A percentile compares a stretch with the other conserved stretches of the same genome.
Evolutionary conservation across 2,329 filamentous ascomycete genomes (phyloP).

Genomic region (Phyllosticta citrichinensis): DNA sequence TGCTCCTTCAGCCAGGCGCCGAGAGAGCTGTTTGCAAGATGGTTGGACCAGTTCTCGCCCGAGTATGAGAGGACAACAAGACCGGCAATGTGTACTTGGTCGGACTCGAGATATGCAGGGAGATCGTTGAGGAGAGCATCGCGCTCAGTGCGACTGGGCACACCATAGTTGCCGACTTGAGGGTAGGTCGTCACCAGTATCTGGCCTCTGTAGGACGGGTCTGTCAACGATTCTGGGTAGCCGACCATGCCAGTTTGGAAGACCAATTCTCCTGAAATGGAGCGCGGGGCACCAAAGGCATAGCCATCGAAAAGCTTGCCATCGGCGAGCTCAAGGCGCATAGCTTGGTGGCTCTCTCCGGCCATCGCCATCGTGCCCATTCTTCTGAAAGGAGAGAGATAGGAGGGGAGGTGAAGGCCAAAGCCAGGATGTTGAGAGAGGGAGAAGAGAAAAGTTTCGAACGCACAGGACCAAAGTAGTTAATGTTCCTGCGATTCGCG

Average conservation of each 20-base stretch:
- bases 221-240: constrained; percentile 87
- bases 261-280: constrained; percentile 90
- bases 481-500: not conserved
- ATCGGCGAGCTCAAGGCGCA: constrained; percentile 89
- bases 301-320: constrained; percentile 85
- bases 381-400: constrained; percentile 1
- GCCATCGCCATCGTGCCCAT: constrained; percentile 7
- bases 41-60: constrained; percentile 92
- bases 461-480: not conserved
- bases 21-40: constrained; percentile 80
- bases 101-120: constrained; percentile 87
- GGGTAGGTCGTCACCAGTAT: constrained; percentile 96
- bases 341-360: constrained; percentile 17
- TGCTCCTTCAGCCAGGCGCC: constrained; percentile 96
- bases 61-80: constrained; percentile 85
- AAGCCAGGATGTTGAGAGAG: no score
- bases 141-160: constrained; percentile 74
- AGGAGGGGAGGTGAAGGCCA: not conserved
- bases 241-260: constrained; percentile 99
- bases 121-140: constrained; percentile 79
- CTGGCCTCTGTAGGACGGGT: constrained; percentile 82
- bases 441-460: no score
- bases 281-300: constrained; percentile 94
- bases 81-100: constrained; percentile 85
- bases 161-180: constrained; percentile 93